Evolutionary conservation across 148 eudicot genomes (phyloP), one percentile per base, ranked within the genome.

Genomic region (Rhododendron kiyosumense): DNA sequence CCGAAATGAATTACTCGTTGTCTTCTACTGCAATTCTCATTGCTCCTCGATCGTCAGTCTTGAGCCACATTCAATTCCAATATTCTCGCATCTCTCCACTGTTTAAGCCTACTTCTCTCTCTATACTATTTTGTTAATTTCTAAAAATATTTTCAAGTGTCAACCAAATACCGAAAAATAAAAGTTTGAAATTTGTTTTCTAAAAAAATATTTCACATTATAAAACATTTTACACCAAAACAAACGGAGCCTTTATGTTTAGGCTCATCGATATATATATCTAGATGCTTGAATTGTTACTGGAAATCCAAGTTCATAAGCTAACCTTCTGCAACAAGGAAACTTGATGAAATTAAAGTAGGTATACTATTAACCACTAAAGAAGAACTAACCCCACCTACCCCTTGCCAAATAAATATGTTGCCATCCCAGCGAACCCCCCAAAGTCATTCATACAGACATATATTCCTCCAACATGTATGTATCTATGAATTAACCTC

Each of bases 311-410:
- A 65, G 26, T 30, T 24, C 18, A 65, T 65, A 65, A 83, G 85
- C 36, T 61, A 63, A 83, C 54, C 52, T 24, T 83, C 22, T 83
- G 13, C n/a, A 65, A 65, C 49, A 83, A 83, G 54, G 75, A 49
- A 48, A 83, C 54, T n/a, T 65, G 52, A 26, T 34, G 75, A 82
- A 63, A 38, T 41, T 83, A 22, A 41, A 83, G 85, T 83, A 63
- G 85, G 85, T 83, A 26, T 26, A 65, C 38, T 41, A n/a, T 65
- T 65, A 73, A 83, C 85, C 75, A 61, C 51, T 83, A 65, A 65
- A 83, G 71, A 43, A 65, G 36, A 83, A 65, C 85, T 41, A 83
- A 83, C 76, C 75, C 48, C 65, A 83, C 85, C 85, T 65, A 82
- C 52, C 76, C 75, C 67, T 83, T 63, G 85, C 85, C 77, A 65